Percentiles rank a stretch among this genome's conserved stretches.
phyloP scores from a whole-genome alignment of 2,329 filamentous ascomycete genomes.

The Cladosporium cucumerinum region DNA sequence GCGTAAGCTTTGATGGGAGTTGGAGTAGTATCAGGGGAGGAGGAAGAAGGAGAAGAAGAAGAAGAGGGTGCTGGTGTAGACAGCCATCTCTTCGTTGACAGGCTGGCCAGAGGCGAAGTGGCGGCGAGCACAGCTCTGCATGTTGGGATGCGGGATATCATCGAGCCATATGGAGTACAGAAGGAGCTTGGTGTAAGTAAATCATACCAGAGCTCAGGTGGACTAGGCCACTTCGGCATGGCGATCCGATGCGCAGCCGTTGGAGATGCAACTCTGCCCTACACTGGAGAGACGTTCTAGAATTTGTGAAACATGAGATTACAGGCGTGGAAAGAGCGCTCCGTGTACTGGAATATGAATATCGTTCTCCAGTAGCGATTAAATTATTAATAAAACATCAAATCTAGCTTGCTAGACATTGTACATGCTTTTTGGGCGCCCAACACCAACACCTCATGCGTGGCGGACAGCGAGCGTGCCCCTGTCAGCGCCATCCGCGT shows the following conservation, averaged over 20 bases:
- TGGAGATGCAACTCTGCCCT: constrained; percentile 10
- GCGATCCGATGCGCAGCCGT: constrained; percentile 6
- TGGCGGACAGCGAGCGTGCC: neutral
- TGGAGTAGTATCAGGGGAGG: constrained; percentile 22
- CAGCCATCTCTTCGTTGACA: constrained; percentile 22
- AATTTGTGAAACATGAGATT: constrained; percentile 3
- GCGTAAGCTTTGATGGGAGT: constrained; percentile 45
- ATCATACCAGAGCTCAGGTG: neutral
- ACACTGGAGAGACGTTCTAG: neutral
- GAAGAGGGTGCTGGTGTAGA: constrained; percentile 19
- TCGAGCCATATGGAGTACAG: constrained; percentile 23
- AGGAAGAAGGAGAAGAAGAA: constrained; percentile 16
- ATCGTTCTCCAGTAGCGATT: neutral
- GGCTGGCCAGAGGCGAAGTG: constrained; percentile 15
- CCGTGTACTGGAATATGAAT: neutral
- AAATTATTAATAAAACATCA: neutral
- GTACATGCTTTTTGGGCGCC: neutral
- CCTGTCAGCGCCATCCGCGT: neutral
- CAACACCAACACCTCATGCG: neutral
- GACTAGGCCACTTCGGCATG: neutral
- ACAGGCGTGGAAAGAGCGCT: neutral
- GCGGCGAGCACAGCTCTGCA: constrained; percentile 23
- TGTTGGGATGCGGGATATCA: constrained; percentile 26
- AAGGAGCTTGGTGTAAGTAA: neutral
- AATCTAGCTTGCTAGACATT: neutral